Conservation (phyloP, 257 asterid genomes). For the Fraxinus cuspidata region DNA sequence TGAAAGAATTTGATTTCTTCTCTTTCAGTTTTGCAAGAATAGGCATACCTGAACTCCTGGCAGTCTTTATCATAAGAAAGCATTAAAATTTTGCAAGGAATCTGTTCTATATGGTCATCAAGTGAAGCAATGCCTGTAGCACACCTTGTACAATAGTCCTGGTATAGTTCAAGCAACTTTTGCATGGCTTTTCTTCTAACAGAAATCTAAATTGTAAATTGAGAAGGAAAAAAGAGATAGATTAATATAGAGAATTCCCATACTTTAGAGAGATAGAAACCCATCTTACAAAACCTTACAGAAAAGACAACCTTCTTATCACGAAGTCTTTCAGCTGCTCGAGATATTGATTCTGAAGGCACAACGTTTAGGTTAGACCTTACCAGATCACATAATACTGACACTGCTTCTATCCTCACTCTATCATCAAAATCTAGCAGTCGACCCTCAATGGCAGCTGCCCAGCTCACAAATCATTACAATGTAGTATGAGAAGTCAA, state of each 20-base stretch:
- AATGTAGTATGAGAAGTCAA: slow-evolving; percentile 19
- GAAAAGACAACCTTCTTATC: slow-evolving; percentile 74
- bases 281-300: slow-evolving; percentile 23
- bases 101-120: slow-evolving; percentile 64
- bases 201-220: slow-evolving; percentile 43
- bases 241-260: neutral
- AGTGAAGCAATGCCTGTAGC: slow-evolving; percentile 37
- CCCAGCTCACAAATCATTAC: slow-evolving; percentile 30
- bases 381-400: slow-evolving; percentile 68
- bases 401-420: slow-evolving; percentile 79
- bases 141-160: slow-evolving; percentile 66
- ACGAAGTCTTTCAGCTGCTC: slow-evolving; percentile 73
- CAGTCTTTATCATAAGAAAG: slow-evolving; percentile 81
- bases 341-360: slow-evolving; percentile 56
- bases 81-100: slow-evolving; percentile 82
- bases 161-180: slow-evolving; percentile 78
- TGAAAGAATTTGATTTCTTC: slow-evolving; percentile 13
- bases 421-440: slow-evolving; percentile 79
- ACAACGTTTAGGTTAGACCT: slow-evolving; percentile 42
- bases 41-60: slow-evolving; percentile 73
- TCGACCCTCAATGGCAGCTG: slow-evolving; percentile 76
- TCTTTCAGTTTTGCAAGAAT: slow-evolving; percentile 15
- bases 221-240: slow-evolving; percentile 23
- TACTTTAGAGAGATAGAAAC: slow-evolving; percentile 16
- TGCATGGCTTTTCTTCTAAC: slow-evolving; percentile 76